phyloP scores from a whole-genome alignment of 1,139 yeast genomes.

The Yamadazyma conglobata region DNA sequence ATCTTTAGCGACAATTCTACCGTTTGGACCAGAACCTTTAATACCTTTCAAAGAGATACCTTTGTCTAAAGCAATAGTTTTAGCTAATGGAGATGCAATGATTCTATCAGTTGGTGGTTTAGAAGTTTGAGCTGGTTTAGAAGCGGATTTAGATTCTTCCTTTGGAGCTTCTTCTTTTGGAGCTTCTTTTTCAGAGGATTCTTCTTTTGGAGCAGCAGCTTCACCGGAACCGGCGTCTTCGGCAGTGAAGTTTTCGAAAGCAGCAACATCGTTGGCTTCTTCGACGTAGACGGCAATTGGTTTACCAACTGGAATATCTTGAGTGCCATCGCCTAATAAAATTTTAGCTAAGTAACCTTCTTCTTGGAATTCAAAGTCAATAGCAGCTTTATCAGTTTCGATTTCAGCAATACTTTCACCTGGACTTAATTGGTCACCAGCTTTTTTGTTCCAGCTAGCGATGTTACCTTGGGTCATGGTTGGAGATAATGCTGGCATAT shows the following conservation, averaged over 20 bases:
- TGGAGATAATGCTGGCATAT: conserved; percentile 94
- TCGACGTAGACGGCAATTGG: conserved; percentile 98
- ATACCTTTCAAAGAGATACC: conserved; percentile 83
- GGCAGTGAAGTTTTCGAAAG: conserved; percentile 80
- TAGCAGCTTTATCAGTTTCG: conserved; percentile 97
- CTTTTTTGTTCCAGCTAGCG: conserved; percentile 82
- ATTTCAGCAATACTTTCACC: conserved; percentile 96
- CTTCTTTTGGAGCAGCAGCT: conserved; percentile 32
- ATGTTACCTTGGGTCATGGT: conserved; percentile 96
- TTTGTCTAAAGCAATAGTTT: conserved; percentile 86
- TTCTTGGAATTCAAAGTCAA: conserved; percentile 99
- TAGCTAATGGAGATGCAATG: conserved; percentile 94
- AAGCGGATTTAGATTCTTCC: conserved; percentile 20
- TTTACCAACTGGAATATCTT: conserved; percentile 88
- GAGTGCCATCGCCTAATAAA: conserved; percentile 78
- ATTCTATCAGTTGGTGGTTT: conserved; percentile 56
- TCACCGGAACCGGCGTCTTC: conserved; percentile 73
- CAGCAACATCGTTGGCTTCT: conserved; percentile 77
- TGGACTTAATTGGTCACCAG: conserved; percentile 82
- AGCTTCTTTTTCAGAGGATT: conserved; percentile 27
- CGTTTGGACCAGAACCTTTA: conserved; percentile 92
- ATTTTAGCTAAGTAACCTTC: conserved; percentile 95
- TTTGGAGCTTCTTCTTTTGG: conserved; percentile 15
- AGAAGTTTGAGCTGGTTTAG: conserved; percentile 18
- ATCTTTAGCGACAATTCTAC: conserved; percentile 89